These are phyloP conservation scores for Paramarasmius palmivorus DNA, from an alignment of 1,284 basidiomycete species.

Conservation along the genomic window DNA sequence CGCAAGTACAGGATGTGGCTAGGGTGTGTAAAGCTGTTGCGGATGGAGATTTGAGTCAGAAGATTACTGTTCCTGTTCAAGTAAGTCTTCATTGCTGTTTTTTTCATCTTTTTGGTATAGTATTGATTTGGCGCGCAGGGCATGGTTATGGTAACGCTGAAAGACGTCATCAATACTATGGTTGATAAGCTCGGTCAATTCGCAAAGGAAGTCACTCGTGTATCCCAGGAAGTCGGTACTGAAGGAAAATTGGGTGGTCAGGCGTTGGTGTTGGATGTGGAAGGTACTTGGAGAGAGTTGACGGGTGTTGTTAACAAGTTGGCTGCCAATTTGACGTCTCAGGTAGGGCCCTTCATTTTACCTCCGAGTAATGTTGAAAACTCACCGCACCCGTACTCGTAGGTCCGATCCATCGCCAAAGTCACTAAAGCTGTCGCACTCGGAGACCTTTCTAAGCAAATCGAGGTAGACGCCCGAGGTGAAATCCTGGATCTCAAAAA, in stretches of 20 bases:
- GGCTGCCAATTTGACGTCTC: slow-evolving; percentile 92
- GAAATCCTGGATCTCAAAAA: slow-evolving; percentile 98
- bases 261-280: slow-evolving; percentile 89
- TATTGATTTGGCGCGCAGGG: no score
- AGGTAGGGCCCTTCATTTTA: slow-evolving; percentile 40
- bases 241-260: slow-evolving; percentile 92
- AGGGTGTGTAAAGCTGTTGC: slow-evolving; percentile 97
- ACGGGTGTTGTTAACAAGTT: slow-evolving; percentile 90
- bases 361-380: not conserved
- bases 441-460: slow-evolving; percentile 94
- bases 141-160: slow-evolving; percentile 95
- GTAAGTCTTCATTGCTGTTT: no score
- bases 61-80: slow-evolving; percentile 95
- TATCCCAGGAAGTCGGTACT: slow-evolving; percentile 90
- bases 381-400: no score
- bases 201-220: slow-evolving; percentile 83
- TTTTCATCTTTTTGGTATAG: no score
- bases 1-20: slow-evolving; percentile 72
- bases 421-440: slow-evolving; percentile 98
- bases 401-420: slow-evolving; percentile 89
- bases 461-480: slow-evolving; percentile 94
- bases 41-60: slow-evolving; percentile 90
- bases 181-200: slow-evolving; percentile 81
- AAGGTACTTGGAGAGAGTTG: slow-evolving; percentile 92
- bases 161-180: slow-evolving; percentile 38